These are phyloP conservation scores for Obba rivulosa DNA, from an alignment of 768 basidiomycete genomes.

Conservation along the genomic window DNA sequence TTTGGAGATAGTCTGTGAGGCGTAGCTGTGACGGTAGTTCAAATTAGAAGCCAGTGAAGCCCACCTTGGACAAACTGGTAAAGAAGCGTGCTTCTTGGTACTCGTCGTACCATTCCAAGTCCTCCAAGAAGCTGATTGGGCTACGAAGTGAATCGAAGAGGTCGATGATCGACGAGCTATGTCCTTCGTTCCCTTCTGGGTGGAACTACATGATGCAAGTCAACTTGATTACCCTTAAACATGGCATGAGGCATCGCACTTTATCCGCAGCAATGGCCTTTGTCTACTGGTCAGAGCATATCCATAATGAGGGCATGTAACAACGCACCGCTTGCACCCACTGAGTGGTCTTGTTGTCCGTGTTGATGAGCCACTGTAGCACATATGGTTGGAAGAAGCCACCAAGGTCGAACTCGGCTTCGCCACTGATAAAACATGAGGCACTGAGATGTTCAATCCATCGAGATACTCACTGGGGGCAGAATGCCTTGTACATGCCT, in stretches of 20 bases:
- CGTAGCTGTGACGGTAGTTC: neutral
- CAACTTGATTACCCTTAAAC: neutral
- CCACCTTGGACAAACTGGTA: conserved; percentile 81
- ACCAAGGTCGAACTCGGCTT: conserved; percentile 62
- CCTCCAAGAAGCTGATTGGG: conserved; percentile 83
- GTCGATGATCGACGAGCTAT: conserved; percentile 97
- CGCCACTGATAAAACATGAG: conserved; percentile 33
- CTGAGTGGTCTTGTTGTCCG: conserved; percentile 82
- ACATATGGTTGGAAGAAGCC: conserved; percentile 87
- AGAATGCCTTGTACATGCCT: conserved; percentile 81
- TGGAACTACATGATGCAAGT: conserved; percentile 49
- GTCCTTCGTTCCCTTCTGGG: conserved; percentile 71
- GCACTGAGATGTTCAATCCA: neutral
- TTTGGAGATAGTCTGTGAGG: conserved; percentile 76
- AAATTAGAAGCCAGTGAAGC: conserved; percentile 6
- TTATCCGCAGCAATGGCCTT: conserved; percentile 82
- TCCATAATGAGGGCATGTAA: neutral
- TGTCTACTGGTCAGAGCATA: conserved; percentile 1
- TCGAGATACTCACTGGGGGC: conserved; percentile 53
- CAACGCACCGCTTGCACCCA: conserved; percentile 88
- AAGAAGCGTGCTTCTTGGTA: conserved; percentile 88
- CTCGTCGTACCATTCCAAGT: conserved; percentile 88
- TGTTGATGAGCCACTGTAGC: conserved; percentile 81
- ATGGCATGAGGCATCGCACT: conserved; percentile 32
- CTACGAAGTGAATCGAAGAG: conserved; percentile 91